A percentile compares a stretch with the other conserved stretches of the same genome.
These are phyloP conservation scores for Xylaria sp. DNA, from an alignment of 2,329 filamentous ascomycete species.

Conservation along the genomic window DNA sequence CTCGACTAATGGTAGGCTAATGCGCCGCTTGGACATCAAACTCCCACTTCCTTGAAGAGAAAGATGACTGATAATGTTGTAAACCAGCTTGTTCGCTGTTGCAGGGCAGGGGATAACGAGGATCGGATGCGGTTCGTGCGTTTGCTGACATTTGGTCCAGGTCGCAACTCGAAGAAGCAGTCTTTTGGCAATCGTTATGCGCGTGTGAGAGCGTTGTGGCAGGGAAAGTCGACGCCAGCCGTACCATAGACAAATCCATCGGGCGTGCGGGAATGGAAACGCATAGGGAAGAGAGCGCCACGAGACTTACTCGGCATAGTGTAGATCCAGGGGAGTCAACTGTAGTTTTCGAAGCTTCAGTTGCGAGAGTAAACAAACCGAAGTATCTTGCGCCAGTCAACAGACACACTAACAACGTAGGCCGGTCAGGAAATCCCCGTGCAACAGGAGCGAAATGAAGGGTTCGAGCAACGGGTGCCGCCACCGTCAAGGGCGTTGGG, in stretches of 20 bases:
- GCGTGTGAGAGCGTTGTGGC: not conserved
- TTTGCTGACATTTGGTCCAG: not conserved
- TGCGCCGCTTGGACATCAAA: too few relatives aligned
- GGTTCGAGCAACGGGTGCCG: not conserved
- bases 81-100: not conserved
- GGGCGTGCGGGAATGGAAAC: not conserved
- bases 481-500: not conserved
- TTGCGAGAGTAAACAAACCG: conserved; percentile 1
- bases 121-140: conserved; percentile 7
- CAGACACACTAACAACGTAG: conserved; percentile 11
- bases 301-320: conserved; percentile 41
- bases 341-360: conserved; percentile 24
- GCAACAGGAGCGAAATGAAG: conserved; percentile 3
- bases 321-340: conserved; percentile 14
- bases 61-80: not conserved
- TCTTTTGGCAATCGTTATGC: conserved; percentile 3
- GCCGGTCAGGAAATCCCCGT: conserved; percentile 20
- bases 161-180: not conserved
- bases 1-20: too few relatives aligned
- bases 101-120: not conserved
- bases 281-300: not conserved
- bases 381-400: conserved; percentile 3
- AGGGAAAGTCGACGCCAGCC: not conserved
- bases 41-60: not conserved
- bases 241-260: not conserved